Evolutionary conservation across 495 filamentous ascomycete genomes (phyloP), one percentile per base, ranked within the genome.

Genomic region (Aspergillus carlsbadensis): DNA sequence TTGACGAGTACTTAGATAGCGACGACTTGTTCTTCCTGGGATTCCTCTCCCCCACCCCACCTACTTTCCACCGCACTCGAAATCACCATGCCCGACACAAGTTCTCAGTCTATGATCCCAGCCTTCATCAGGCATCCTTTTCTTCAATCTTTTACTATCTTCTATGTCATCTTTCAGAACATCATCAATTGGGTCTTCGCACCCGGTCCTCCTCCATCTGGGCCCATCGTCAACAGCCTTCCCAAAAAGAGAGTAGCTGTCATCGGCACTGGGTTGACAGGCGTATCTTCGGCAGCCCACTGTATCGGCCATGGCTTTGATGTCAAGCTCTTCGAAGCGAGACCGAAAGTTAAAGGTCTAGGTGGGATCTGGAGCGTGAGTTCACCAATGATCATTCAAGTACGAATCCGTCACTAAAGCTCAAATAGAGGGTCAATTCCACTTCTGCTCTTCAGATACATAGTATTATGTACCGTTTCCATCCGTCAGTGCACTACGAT

Each of bases 261-360:
- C 43, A 90, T 94, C 58, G 91, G 90, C 5, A 87, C 90, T 20
- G 90, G 91, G 7, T 71, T 95, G 40, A 96, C 90, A 0, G 91
- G 91, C 37, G 83, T 95, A 3, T 90, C 88, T 1, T 83, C 88
- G 7, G 91, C 91, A 5, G 84, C 88, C 6, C 90, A 96, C 69
- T 92, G 89, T 70, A 83, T 93, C 26, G 90, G 89, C 11, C 89
- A 96, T 84, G 88, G 90, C 43, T 92, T 92, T 54, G 89, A 94
- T 65, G 86, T 90, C 5, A 75, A 78, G 24, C 81, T 96, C 33
- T 93, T 95, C 59, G 90, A 94, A 64, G 79, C 82, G 2, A 84
- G 88, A 22, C 61, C 78, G 4, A 73, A 80, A 52, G 74, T 85
- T 6, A 77, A 81, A 24, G 74, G 77, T 17, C 59, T 93, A 3